Evolutionary conservation across 2,329 filamentous ascomycete genomes (phyloP).

Genomic region (Tolypocladium endophyticum): DNA sequence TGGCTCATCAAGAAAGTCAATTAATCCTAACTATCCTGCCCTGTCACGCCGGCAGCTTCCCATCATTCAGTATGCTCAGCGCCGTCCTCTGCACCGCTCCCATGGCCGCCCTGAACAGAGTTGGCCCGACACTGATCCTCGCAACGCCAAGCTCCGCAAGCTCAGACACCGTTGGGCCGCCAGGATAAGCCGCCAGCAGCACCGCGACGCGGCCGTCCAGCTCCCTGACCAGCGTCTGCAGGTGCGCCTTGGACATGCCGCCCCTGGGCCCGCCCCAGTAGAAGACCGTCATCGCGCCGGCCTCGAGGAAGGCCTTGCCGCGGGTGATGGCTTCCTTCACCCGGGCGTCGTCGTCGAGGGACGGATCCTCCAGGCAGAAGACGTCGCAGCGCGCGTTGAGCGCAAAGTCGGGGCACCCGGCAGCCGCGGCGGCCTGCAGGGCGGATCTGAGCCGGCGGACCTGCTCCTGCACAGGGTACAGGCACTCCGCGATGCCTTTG

Average conservation of each 20-base stretch:
- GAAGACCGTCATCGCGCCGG: constrained; percentile 49
- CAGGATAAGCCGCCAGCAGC: constrained; percentile 24
- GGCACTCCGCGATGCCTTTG: constrained; percentile 17
- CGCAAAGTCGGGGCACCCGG: constrained; percentile 43
- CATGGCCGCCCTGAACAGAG: constrained; percentile 30
- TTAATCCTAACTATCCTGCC: background rate
- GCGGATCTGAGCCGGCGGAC: constrained; percentile 32
- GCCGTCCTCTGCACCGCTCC: constrained; percentile 23
- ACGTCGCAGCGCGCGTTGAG: constrained; percentile 50
- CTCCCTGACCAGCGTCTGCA: constrained; percentile 32
- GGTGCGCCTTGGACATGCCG: constrained; percentile 33
- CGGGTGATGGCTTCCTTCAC: constrained; percentile 39
- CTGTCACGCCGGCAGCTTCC: constrained; percentile 2
- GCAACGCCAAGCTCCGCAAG: constrained; percentile 39
- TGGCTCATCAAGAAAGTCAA: too few species aligned
- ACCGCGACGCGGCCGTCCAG: constrained; percentile 41
- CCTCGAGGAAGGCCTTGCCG: constrained; percentile 45
- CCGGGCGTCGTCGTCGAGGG: constrained; percentile 18
- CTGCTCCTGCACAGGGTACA: constrained; percentile 32
- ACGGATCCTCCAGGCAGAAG: constrained; percentile 23
- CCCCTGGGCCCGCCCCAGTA: constrained; percentile 43
- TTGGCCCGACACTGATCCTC: constrained; percentile 44
- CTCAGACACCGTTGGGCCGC: constrained; percentile 30
- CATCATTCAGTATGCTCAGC: constrained; percentile 16
- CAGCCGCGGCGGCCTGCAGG: constrained; percentile 29